Evolutionary conservation across 257 asterid species (phyloP), one percentile per base, ranked within the genome.

Genomic region (Jaltomata sinuosa): DNA sequence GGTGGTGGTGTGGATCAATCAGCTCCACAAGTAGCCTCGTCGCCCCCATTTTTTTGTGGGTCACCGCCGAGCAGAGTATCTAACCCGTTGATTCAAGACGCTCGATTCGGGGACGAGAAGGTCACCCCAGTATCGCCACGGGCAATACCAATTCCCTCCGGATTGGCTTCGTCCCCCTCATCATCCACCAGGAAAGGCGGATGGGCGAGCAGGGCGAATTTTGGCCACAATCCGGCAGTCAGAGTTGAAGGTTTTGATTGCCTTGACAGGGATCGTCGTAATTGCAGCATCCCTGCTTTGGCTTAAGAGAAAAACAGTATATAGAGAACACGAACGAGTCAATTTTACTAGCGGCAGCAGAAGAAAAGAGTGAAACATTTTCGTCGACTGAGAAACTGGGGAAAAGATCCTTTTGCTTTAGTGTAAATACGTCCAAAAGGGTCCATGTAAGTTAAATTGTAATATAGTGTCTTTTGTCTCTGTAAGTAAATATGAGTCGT

Each of bases 31-130:
- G 87, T 88, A 87, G 96, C 97, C 86, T 93, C 97, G 93, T 94
- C 99, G 90, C 99, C 98, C 96, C 98, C 98, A 67, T 97, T 93
- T 97, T 97, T 95, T 92, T 76, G 91, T 1, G 98, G 99, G 97
- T 97, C 99, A 22, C 99, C 99, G 92, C 99, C 99, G 91, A 91
- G 96, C 79, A 92, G 99, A 94, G 98, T 92, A 49, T 94, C 99
- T 93, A 97, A 97, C 97, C 99, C 99, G 42, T 91, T 97, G 89
- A 91, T 94, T 92, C 97, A 91, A 84, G 99, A 95, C 29, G 91
- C 94, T 0, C 94, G 95, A 19, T 97, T 97, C 18, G 93, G 96
- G 82, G 98, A 92, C 53, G 96, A 91, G 42, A 93, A 88, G 55
- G 81, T 84, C 34, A 22, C 91, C 85, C 94, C 97, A 6, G 80